phyloP scores from a whole-genome alignment of 805 yeast genomes.

The Metschnikowia continentalis region DNA sequence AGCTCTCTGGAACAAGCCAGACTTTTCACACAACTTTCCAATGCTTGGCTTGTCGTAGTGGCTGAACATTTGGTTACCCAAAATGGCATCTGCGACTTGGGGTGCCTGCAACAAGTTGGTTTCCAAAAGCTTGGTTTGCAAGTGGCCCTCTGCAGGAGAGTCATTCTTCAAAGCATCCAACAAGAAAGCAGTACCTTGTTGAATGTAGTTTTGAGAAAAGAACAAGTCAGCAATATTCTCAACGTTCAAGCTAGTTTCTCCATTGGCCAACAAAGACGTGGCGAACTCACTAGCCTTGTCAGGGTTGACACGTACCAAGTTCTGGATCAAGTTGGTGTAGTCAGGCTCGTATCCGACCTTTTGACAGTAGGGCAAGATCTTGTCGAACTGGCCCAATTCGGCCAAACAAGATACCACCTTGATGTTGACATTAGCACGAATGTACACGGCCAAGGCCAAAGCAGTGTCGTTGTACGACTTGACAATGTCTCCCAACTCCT shows the following conservation, averaged over 20 bases:
- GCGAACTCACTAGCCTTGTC: constrained; percentile 98
- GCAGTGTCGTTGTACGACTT: constrained; percentile 76
- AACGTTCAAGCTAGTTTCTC: constrained; percentile 63
- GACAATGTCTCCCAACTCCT: constrained; percentile 94
- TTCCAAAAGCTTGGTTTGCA: constrained; percentile 92
- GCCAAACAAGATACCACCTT: constrained; percentile 92
- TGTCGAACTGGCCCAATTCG: constrained; percentile 94
- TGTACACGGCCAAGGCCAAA: constrained; percentile 85
- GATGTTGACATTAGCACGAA: constrained; percentile 75
- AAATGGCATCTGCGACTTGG: constrained; percentile 98
- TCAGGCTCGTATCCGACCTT: constrained; percentile 88
- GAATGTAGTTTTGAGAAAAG: constrained; percentile 88
- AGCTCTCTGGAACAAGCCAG: constrained; percentile 95
- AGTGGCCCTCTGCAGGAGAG: constrained; percentile 89
- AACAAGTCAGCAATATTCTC: constrained; percentile 91
- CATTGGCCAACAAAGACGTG: constrained; percentile 64
- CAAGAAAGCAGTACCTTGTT: constrained; percentile 96
- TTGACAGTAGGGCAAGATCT: constrained; percentile 89
- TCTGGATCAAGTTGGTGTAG: constrained; percentile 83
- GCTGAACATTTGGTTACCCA: constrained; percentile 92
- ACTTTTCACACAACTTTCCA: constrained; percentile 89
- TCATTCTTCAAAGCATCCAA: constrained; percentile 93
- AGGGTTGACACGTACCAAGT: constrained; percentile 88
- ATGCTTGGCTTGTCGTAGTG: constrained; percentile 93
- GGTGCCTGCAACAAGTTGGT: constrained; percentile 94